Evolutionary conservation across 164 flowering plant species (phyloP), one percentile per base, ranked within the genome.

Genomic region (Annona cherimola): DNA sequence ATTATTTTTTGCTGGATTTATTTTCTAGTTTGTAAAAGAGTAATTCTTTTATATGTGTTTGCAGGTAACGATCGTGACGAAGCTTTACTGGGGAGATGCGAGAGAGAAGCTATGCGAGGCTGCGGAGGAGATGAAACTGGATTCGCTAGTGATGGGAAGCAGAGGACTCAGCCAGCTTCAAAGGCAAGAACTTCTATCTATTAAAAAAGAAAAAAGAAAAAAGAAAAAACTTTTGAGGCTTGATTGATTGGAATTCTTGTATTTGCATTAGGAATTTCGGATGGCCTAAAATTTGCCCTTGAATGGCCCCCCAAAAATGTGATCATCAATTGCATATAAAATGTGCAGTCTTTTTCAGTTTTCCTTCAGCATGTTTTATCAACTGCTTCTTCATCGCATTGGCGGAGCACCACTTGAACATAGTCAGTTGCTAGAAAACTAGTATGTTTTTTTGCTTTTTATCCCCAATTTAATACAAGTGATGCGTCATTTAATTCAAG

Each of bases 61-160:
- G 40, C 40, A 90, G 97, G 75, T 83, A 54, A 79, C 50, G 0
- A 69, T 89, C 35, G 83, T 90, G 5, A 46, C 84, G 6, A 92
- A 92, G 69, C 43, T 92, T 26, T 90, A 89, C 66, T 89, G 91
- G 94, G 96, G 97, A 6, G 91, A 89, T 81, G 83, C 93, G 4
- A 84, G 93, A 69, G 93, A 89, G 71, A 86, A 83, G 73, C 77
- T 89, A 0, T 79, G 81, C 45, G 81, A 73, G 5, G 86, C 91
- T 4, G 79, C 75, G 62, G 83, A 61, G 43, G 84, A 85, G 67
- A 64, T 84, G 77, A 80, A 84, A 76, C 78, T 89, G 42, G 83
- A 81, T 42, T 84, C 86, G 61, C 40, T 87, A 79, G 86, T 87
- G 61, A 83, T 89, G 87, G 93, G 93, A 5, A 87, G 89, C 87